These are phyloP conservation scores for Scutellaria galericulata DNA, from an alignment of 257 asterid species.

Conservation along the genomic window DNA sequence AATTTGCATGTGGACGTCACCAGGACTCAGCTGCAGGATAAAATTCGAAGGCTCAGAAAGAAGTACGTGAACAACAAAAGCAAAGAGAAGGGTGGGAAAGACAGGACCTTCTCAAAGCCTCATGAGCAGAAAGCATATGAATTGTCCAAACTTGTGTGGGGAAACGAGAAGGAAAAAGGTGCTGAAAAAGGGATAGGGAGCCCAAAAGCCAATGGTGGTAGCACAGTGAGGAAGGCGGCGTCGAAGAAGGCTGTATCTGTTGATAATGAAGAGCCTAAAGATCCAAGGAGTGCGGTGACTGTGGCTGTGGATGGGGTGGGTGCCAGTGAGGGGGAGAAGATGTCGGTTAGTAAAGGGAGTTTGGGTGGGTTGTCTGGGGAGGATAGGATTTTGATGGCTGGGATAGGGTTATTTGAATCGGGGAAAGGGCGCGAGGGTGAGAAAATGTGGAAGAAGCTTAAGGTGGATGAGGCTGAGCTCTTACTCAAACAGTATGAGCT, in stretches of 20 bases:
- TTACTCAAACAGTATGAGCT: slow-evolving; percentile 41
- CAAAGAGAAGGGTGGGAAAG: slow-evolving; percentile 51
- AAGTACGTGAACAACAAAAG: slow-evolving; percentile 52
- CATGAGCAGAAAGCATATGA: slow-evolving; percentile 60
- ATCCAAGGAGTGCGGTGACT: slow-evolving; percentile 23
- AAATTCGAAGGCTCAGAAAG: slow-evolving; percentile 59
- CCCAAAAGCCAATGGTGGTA: slow-evolving; percentile 43
- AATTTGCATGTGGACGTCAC: slow-evolving; percentile 49
- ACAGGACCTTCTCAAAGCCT: slow-evolving; percentile 40
- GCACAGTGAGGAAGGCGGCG: slow-evolving; percentile 34
- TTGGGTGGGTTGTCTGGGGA: slow-evolving; percentile 30
- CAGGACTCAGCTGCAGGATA: slow-evolving; percentile 58
- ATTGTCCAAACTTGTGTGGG: slow-evolving; percentile 60
- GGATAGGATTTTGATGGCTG: slow-evolving; percentile 45
- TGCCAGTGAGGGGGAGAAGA: background rate
- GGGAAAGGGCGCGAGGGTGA: slow-evolving; percentile 44
- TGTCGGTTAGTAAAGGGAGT: slow-evolving; percentile 2
- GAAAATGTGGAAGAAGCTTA: slow-evolving; percentile 47
- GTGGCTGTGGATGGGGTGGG: slow-evolving; percentile 4
- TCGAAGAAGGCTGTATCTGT: slow-evolving; percentile 27
- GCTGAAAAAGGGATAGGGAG: slow-evolving; percentile 36
- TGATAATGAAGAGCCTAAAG: slow-evolving; percentile 34
- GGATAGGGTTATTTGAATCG: slow-evolving; percentile 38
- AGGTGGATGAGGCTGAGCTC: slow-evolving; percentile 40
- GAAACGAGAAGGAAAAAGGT: slow-evolving; percentile 33